These are phyloP conservation scores for Craterostigma plantagineum DNA, from an alignment of 257 asterid species.

Conservation along the genomic window DNA sequence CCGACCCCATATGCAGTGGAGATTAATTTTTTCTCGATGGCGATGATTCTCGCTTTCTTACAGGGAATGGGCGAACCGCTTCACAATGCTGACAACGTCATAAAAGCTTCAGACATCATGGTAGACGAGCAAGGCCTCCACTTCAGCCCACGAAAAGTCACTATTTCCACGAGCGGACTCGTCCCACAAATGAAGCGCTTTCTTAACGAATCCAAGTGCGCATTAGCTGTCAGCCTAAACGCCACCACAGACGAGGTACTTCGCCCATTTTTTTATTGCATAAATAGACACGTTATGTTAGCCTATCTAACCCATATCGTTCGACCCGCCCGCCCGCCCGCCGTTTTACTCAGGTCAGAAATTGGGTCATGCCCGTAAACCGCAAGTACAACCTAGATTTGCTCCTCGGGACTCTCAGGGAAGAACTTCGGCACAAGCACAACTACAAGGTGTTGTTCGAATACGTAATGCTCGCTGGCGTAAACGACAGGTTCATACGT, in stretches of 20 bases:
- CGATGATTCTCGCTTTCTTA: constrained; percentile 3
- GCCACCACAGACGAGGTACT: constrained; percentile 93
- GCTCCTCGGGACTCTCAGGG: constrained; percentile 82
- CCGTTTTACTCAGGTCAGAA: constrained; percentile 56
- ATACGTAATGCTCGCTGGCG: constrained; percentile 96
- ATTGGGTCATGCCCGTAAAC: constrained; percentile 97
- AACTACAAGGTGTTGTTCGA: constrained; percentile 85
- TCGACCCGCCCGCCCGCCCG: too few relatives aligned
- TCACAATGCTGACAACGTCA: constrained; percentile 77
- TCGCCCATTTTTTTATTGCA: neutral
- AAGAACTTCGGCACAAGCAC: constrained; percentile 47
- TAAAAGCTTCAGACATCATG: constrained; percentile 79
- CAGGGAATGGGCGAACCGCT: constrained; percentile 99
- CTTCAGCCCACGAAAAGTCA: constrained; percentile 91
- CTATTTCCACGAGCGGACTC: constrained; percentile 89
- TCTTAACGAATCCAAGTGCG: constrained; percentile 75
- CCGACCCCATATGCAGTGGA: too few relatives aligned
- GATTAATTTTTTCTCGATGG: too few relatives aligned
- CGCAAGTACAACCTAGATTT: constrained; percentile 73
- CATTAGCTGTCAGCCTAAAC: constrained; percentile 92
- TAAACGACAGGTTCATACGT: constrained; percentile 96
- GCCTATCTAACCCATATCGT: too few relatives aligned
- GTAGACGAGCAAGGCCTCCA: constrained; percentile 93
- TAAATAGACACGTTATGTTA: too few relatives aligned
- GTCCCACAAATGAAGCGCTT: constrained; percentile 78